phyloP scores from a whole-genome alignment of 345 rosid genomes.

The Theobroma cacao region DNA sequence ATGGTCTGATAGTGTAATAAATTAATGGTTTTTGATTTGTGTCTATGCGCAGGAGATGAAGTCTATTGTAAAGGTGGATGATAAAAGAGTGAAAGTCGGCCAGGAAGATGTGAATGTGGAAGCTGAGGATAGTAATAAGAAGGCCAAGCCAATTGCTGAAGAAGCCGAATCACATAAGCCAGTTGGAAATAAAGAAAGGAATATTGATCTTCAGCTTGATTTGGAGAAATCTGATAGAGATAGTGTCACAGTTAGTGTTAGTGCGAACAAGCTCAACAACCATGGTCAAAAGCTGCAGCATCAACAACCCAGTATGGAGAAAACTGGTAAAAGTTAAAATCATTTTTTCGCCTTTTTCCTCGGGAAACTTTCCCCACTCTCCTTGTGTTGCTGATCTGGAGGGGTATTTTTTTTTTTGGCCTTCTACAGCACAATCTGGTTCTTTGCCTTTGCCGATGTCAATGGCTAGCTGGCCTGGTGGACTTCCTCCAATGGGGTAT shows the following conservation, averaged over 20 bases:
- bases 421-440: slow-evolving; percentile 60
- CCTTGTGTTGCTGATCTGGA: slow-evolving; percentile 13
- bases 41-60: slow-evolving; percentile 46
- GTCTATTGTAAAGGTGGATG: slow-evolving; percentile 47
- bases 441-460: slow-evolving; percentile 71
- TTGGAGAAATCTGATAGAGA: slow-evolving; percentile 73
- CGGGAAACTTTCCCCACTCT: neutral
- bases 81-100: slow-evolving; percentile 29
- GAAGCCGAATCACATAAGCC: slow-evolving; percentile 55
- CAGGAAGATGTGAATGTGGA: slow-evolving; percentile 42
- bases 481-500: slow-evolving; percentile 97
- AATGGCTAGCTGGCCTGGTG: slow-evolving; percentile 90
- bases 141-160: slow-evolving; percentile 28
- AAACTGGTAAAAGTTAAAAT: slow-evolving; percentile 45
- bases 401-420: neutral
- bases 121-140: slow-evolving; percentile 39
- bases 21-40: slow-evolving; percentile 17
- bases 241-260: slow-evolving; percentile 18
- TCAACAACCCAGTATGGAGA: slow-evolving; percentile 44
- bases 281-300: slow-evolving; percentile 56
- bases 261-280: slow-evolving; percentile 43
- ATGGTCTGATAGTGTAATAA: neutral
- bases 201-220: slow-evolving; percentile 70
- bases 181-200: slow-evolving; percentile 42
- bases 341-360: neutral